phyloP scores from a whole-genome alignment of 441 rosid genomes.

The Syzygium malaccense region DNA sequence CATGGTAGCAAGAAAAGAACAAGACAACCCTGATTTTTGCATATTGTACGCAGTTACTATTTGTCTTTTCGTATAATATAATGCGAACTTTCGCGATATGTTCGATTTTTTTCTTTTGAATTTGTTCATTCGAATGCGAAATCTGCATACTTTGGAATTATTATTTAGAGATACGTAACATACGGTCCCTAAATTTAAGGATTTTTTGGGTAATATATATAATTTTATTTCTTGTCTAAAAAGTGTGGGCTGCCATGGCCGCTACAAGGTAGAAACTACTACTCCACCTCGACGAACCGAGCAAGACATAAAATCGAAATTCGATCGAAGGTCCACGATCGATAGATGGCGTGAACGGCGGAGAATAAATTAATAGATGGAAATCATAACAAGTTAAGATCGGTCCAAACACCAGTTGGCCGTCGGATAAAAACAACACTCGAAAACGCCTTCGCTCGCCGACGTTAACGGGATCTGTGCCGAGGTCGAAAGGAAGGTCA shows the following conservation, averaged over 20 bases:
- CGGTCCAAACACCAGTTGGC: not conserved
- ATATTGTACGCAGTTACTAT: not conserved
- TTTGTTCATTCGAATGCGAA: not conserved
- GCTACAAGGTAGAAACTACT: not conserved
- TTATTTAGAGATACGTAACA: not conserved
- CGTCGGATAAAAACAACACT: not conserved
- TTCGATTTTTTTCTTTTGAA: not conserved
- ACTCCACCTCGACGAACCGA: not conserved
- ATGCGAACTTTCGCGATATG: not conserved
- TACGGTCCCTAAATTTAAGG: not conserved
- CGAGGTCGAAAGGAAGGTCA: not conserved
- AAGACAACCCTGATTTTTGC: not conserved
- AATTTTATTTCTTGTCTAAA: not conserved
- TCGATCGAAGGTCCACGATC: not conserved
- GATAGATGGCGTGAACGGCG: not conserved
- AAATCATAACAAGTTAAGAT: not conserved
- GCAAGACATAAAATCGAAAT: not conserved
- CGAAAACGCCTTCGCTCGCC: not conserved
- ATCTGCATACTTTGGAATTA: not conserved
- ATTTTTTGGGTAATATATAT: not conserved
- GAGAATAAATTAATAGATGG: not conserved
- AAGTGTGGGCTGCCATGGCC: not conserved
- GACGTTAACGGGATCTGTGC: not conserved
- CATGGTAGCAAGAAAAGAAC: not conserved
- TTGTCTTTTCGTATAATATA: not conserved